Conservation (phyloP, 2,329 filamentous ascomycete species). For the Ceratocystis destructans region DNA sequence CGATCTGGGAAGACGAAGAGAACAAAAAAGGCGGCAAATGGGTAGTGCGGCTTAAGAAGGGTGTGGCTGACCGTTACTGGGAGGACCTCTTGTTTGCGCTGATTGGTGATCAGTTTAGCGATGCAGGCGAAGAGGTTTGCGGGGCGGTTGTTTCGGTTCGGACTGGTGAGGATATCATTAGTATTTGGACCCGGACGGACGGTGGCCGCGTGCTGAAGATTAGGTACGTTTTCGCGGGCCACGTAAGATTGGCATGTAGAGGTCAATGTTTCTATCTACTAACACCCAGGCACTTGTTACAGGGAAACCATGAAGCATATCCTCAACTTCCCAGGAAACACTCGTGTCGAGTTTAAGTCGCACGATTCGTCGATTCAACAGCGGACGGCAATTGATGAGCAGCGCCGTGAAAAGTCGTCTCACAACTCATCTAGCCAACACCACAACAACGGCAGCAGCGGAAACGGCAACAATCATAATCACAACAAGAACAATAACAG, state of each 20-base stretch:
- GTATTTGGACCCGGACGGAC: constrained; percentile 92
- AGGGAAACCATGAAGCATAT: constrained; percentile 92
- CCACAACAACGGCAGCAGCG: constrained; percentile 26
- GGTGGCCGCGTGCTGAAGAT: constrained; percentile 93
- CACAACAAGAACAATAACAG: constrained; percentile 6
- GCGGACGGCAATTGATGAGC: constrained; percentile 77
- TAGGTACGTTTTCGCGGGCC: constrained; percentile 44
- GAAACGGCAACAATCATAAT: neutral
- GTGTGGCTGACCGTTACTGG: constrained; percentile 92
- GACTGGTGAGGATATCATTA: constrained; percentile 92
- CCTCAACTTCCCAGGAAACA: constrained; percentile 73
- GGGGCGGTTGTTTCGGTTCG: constrained; percentile 88
- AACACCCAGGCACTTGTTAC: neutral
- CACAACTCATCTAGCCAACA: constrained; percentile 27
- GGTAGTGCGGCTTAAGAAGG: constrained; percentile 94
- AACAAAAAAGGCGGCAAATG: constrained; percentile 96
- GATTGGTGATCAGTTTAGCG: constrained; percentile 84
- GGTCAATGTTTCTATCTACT: no score
- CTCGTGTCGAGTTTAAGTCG: constrained; percentile 86
- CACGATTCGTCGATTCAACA: constrained; percentile 94
- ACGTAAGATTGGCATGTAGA: neutral
- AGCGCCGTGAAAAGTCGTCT: constrained; percentile 66
- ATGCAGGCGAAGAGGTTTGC: constrained; percentile 87
- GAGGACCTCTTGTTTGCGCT: constrained; percentile 84
- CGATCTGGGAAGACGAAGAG: constrained; percentile 96